Evolutionary conservation across 2,329 filamentous ascomycete species (phyloP), one percentile per base, ranked within the genome.

Genomic region (Pseudocercospora vitis): DNA sequence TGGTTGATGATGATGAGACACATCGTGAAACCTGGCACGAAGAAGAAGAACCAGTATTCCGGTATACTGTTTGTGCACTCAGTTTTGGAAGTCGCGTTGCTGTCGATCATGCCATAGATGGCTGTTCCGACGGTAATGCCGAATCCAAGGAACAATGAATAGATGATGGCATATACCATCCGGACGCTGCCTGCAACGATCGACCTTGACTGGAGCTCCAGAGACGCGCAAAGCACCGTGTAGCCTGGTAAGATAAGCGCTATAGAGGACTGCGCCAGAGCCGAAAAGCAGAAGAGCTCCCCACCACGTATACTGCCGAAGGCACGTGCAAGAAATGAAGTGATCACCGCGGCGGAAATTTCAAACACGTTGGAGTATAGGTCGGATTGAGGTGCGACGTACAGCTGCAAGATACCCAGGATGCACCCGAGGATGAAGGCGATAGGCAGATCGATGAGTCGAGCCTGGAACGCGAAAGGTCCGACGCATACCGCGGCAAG

Each of bases 1-100:
- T 92, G 88, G 70, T 91, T 91, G 69, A 92, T 86, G 64, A 91
- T 78, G 56, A 87, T 86, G 32, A 92, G 78, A 63, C 85, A 89
- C 23, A 89, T 66, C 7, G 88, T 83, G 69, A 91, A 95, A 5
- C 80, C 69, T 0, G 87, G 81, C 0, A 92, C 89, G 65, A 90
- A 91, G 24, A 86, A 74, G 72, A 91, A 90, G 53, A 79, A 81
- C 57, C 78, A 81, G 28, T 76, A 72, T 5, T 78, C 76, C 2
- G 71, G 71, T 52, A 85, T 76, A 0, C 77, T 70, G 21, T 78
- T 70, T 0, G 48, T 32, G 63, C 76, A 79, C 2, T 61, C 66
- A 0, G 74, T 77, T 2, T 67, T 63, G 0, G 74, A 76, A 2
- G 73, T 76, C 8, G 77, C 76, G 51, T 76, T 73, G 8, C 65